These are phyloP conservation scores for Backusella luteola DNA, from an alignment of 192 early-diverging fungal species.

Conservation along the genomic window DNA sequence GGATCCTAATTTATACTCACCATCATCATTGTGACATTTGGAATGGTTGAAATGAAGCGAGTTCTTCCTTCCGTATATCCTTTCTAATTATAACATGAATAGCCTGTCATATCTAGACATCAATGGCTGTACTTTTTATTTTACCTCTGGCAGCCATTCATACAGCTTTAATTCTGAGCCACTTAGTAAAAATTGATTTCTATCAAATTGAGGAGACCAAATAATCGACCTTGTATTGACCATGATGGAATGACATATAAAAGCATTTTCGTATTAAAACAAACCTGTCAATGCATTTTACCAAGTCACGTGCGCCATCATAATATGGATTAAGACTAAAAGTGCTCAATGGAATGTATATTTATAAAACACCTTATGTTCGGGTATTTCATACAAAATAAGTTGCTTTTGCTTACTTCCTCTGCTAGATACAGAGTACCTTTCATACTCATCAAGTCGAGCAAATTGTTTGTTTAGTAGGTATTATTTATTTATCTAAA, in stretches of 20 bases:
- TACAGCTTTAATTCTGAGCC: conserved; percentile 56
- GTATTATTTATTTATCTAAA: background rate
- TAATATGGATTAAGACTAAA: background rate
- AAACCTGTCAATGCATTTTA: background rate
- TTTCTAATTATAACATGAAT: background rate
- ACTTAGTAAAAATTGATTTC: conserved; percentile 55
- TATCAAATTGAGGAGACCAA: conserved; percentile 53
- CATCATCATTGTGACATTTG: conserved; percentile 36
- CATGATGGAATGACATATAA: conserved; percentile 24
- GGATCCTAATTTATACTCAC: background rate
- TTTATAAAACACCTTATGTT: background rate
- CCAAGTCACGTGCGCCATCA: background rate
- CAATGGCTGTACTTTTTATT: background rate
- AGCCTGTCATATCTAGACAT: background rate
- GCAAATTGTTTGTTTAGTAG: too few species aligned
- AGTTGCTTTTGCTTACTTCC: background rate
- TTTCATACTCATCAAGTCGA: too few species aligned
- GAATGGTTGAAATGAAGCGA: conserved; percentile 21
- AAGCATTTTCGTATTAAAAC: background rate
- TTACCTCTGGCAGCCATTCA: conserved; percentile 42
- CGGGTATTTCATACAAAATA: background rate
- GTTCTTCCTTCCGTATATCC: conserved; percentile 12
- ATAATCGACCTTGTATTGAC: conserved; percentile 41
- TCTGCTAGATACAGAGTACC: background rate
- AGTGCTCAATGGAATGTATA: background rate